Evolutionary conservation across 1,139 yeast species (phyloP).

Genomic region (Blastobotrys petasosporus): DNA sequence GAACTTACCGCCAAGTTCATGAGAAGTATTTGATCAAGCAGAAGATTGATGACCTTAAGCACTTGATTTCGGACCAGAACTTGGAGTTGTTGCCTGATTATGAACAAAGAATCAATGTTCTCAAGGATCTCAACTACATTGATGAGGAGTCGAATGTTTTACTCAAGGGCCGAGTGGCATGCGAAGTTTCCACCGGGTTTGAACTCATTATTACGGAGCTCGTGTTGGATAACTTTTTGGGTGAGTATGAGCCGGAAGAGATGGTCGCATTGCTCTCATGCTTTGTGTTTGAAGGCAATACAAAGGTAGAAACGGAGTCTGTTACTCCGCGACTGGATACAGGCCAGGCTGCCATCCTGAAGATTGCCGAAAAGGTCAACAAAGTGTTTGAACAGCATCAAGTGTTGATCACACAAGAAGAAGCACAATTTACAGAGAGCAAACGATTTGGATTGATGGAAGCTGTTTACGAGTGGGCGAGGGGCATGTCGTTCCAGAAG

Average conservation of each 20-base stretch:
- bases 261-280: slow-evolving; percentile 88
- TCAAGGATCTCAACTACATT: slow-evolving; percentile 68
- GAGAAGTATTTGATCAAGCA: slow-evolving; percentile 43
- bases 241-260: slow-evolving; percentile 92
- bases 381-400: slow-evolving; percentile 60
- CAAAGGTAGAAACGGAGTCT: slow-evolving; percentile 49
- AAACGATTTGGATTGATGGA: slow-evolving; percentile 86
- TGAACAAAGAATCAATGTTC: slow-evolving; percentile 76
- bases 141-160: slow-evolving; percentile 71
- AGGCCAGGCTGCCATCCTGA: slow-evolving; percentile 66
- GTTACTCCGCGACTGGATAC: slow-evolving; percentile 78
- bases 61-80: slow-evolving; percentile 75
- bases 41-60: slow-evolving; percentile 52
- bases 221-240: slow-evolving; percentile 82
- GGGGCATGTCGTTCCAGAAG: slow-evolving; percentile 86
- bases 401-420: slow-evolving; percentile 75
- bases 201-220: slow-evolving; percentile 86
- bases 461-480: slow-evolving; percentile 97
- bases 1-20: slow-evolving; percentile 45
- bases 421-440: slow-evolving; percentile 73
- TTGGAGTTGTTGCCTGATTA: slow-evolving; percentile 88
- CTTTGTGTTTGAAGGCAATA: slow-evolving; percentile 86
- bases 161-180: slow-evolving; percentile 80
- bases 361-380: slow-evolving; percentile 60
- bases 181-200: slow-evolving; percentile 87